Conservation (phyloP, 78 protist species). For the Pelomyxa schiedti region DNA sequence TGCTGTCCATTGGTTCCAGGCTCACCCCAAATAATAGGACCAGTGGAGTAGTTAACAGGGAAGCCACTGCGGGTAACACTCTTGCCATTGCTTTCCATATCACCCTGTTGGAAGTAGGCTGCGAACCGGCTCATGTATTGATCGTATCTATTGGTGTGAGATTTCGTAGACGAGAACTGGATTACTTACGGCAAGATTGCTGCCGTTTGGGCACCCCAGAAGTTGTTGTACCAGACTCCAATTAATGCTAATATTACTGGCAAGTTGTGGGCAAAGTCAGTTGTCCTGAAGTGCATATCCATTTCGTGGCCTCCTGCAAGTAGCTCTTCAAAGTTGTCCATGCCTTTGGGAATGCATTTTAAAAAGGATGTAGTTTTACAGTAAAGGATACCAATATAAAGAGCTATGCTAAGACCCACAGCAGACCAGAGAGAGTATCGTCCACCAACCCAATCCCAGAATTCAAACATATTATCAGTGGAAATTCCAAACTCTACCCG, state of each 20-base stretch:
- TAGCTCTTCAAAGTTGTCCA: constrained; percentile 70
- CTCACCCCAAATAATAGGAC: constrained; percentile 93
- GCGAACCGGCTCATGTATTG: constrained; percentile 88
- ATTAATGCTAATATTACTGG: constrained; percentile 71
- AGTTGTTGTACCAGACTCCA: constrained; percentile 91
- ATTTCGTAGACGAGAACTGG: too few relatives aligned
- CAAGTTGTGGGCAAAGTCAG: constrained; percentile 56
- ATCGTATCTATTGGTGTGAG: too few relatives aligned
- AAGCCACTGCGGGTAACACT: constrained; percentile 43
- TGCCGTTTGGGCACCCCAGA: constrained; percentile 64
- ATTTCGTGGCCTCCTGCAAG: constrained; percentile 86
- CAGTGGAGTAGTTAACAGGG: constrained; percentile 49
- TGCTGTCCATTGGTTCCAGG: constrained; percentile 98
- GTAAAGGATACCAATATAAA: constrained; percentile 56
- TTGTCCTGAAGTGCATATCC: constrained; percentile 85
- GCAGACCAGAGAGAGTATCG: constrained; percentile 94
- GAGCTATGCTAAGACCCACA: constrained; percentile 80
- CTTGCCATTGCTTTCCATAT: constrained; percentile 58
- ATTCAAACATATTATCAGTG: constrained; percentile 84
- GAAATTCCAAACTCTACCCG: constrained; percentile 82
- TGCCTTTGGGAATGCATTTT: too few relatives aligned
- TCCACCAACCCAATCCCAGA: constrained; percentile 97
- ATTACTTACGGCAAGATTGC: constrained; percentile 92
- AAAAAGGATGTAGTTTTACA: background rate
- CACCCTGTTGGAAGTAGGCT: constrained; percentile 91